phyloP scores from a whole-genome alignment of 2,329 filamentous ascomycete species.

The Neospermospora avenae region DNA sequence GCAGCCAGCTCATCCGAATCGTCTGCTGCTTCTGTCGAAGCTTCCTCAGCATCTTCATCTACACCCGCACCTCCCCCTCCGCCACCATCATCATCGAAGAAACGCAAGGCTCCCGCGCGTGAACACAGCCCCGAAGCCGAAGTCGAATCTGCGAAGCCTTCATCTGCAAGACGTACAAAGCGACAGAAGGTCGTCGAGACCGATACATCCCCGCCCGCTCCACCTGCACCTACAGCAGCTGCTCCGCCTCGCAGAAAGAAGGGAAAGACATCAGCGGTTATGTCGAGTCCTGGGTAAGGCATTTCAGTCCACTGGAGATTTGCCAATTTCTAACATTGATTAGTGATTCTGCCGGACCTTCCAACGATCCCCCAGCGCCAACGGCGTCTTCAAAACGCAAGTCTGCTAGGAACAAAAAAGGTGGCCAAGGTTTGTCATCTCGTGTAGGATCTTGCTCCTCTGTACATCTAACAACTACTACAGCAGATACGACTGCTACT shows the following conservation, averaged over 20 bases:
- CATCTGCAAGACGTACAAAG: constrained; percentile 61
- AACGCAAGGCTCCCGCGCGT: constrained; percentile 68
- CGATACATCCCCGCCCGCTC: constrained; percentile 37
- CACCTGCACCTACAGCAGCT: constrained; percentile 39
- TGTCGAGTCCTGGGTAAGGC: constrained; percentile 71
- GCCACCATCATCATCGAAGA: constrained; percentile 53
- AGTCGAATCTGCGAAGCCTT: constrained; percentile 36
- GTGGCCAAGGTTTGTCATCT: constrained; percentile 45
- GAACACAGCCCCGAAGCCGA: constrained; percentile 46
- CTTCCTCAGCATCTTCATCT: constrained; percentile 36
- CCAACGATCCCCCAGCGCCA: constrained; percentile 53
- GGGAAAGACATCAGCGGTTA: constrained; percentile 59
- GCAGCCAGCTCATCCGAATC: constrained; percentile 55
- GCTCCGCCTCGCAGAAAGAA: constrained; percentile 52
- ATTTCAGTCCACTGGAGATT: constrained; percentile 6
- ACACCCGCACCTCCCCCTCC: constrained; percentile 16
- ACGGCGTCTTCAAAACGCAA: constrained; percentile 69
- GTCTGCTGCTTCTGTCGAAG: constrained; percentile 38
- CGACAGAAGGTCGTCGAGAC: constrained; percentile 62
- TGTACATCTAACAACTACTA: constrained; percentile 36
- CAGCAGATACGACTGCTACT: constrained; percentile 36
- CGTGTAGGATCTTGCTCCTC: constrained; percentile 12
- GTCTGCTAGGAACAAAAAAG: constrained; percentile 68
- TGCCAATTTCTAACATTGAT: constrained; percentile 31
- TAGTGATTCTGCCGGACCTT: constrained; percentile 62